Conservation (phyloP, 2,329 filamentous ascomycete species). For the Alternaria brassicae region DNA sequence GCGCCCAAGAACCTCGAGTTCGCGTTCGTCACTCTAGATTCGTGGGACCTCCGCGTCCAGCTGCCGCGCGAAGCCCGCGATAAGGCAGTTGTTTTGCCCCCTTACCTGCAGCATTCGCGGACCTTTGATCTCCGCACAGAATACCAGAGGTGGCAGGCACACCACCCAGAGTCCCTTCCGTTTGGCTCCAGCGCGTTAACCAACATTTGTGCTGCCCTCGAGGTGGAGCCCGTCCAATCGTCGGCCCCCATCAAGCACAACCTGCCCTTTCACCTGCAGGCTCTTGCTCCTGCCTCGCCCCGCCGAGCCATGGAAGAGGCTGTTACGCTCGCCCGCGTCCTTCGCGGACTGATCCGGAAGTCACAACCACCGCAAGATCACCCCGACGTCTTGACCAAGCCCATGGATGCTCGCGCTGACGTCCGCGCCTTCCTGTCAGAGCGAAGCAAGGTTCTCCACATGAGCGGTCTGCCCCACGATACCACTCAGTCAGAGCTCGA, state of each 20-base stretch:
- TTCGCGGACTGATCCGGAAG: conserved; percentile 92
- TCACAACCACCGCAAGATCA: conserved; percentile 94
- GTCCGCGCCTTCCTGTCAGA: conserved; percentile 95
- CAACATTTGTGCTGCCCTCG: conserved; percentile 97
- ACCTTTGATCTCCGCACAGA: conserved; percentile 97
- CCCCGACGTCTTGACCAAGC: conserved; percentile 90
- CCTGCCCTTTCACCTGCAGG: conserved; percentile 95
- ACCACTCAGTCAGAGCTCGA: conserved; percentile 98
- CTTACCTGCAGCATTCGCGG: conserved; percentile 96
- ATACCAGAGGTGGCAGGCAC: conserved; percentile 98
- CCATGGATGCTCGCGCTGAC: conserved; percentile 96
- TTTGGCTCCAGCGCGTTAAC: conserved; percentile 95
- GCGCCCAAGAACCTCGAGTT: conserved; percentile 93
- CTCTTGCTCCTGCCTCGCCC: conserved; percentile 91
- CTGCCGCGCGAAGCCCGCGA: conserved; percentile 96
- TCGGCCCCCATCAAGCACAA: conserved; percentile 99
- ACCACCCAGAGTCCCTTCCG: conserved; percentile 95
- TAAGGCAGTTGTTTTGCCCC: conserved; percentile 94
- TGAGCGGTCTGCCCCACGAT: conserved; percentile 96
- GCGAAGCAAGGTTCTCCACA: conserved; percentile 96
- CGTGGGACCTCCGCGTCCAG: conserved; percentile 98
- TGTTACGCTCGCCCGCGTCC: conserved; percentile 88
- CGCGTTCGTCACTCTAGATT: conserved; percentile 96
- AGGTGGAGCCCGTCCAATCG: conserved; percentile 96
- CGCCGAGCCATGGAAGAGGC: conserved; percentile 98